Conservation (phyloP, 1,139 yeast genomes). For the Petasospora fabianii region DNA sequence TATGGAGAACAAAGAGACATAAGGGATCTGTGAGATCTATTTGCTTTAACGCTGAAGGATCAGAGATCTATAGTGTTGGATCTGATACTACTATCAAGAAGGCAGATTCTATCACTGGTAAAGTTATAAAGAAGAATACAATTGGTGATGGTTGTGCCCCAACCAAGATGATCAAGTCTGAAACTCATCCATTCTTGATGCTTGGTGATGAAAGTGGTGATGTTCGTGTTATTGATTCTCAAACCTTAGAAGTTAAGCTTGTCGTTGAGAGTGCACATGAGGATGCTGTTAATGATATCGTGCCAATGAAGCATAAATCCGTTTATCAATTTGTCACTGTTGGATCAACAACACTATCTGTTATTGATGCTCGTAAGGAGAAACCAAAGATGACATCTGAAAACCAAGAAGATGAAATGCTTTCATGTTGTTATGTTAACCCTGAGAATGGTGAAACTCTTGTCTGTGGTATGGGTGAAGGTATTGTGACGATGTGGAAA, state of each 20-base stretch:
- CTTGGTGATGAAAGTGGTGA: slow-evolving; percentile 82
- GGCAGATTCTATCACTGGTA: slow-evolving; percentile 71
- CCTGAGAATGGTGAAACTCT: slow-evolving; percentile 60
- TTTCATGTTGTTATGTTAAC: slow-evolving; percentile 69
- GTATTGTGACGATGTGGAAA: slow-evolving; percentile 90
- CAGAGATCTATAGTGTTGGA: slow-evolving; percentile 62
- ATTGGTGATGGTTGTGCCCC: slow-evolving; percentile 34
- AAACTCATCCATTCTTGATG: slow-evolving; percentile 61
- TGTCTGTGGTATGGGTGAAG: slow-evolving; percentile 87
- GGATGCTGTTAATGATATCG: slow-evolving; percentile 71
- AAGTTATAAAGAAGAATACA: slow-evolving; percentile 56
- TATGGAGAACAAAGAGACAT: slow-evolving; percentile 89
- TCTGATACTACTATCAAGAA: slow-evolving; percentile 76
- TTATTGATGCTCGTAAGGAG: slow-evolving; percentile 75
- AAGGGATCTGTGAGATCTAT: slow-evolving; percentile 83
- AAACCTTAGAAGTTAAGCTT: slow-evolving; percentile 37
- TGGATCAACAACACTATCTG: slow-evolving; percentile 80
- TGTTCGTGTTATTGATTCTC: slow-evolving; percentile 60
- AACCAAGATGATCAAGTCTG: slow-evolving; percentile 60
- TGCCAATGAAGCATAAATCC: slow-evolving; percentile 62
- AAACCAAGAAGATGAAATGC: slow-evolving; percentile 89
- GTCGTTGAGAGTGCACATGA: slow-evolving; percentile 58
- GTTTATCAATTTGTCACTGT: slow-evolving; percentile 78
- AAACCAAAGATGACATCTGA: slow-evolving; percentile 54
- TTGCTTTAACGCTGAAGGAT: slow-evolving; percentile 50